phyloP scores from a whole-genome alignment of 805 yeast species.

The Dipodascus geniculatus region DNA sequence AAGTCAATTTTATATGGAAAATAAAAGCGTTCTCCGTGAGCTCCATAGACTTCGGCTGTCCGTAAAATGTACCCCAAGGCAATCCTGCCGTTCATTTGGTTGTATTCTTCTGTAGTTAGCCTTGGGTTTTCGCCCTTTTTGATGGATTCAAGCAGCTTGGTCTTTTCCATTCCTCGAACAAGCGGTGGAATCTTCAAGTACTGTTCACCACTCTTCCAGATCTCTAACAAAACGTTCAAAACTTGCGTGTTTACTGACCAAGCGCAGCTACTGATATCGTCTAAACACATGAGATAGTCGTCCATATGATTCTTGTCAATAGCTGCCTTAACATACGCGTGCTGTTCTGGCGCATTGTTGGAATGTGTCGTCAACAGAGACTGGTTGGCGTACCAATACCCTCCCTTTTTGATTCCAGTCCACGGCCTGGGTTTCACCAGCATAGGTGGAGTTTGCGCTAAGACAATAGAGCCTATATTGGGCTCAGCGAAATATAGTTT shows the following conservation, averaged over 20 bases:
- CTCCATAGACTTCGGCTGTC: slow-evolving; percentile 69
- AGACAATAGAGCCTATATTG: slow-evolving; percentile 42
- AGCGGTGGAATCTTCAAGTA: slow-evolving; percentile 63
- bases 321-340: slow-evolving; percentile 80
- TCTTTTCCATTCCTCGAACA: slow-evolving; percentile 14
- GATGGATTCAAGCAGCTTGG: slow-evolving; percentile 37
- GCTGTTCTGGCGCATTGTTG: slow-evolving; percentile 77
- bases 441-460: slow-evolving; percentile 90
- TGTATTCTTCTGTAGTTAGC: slow-evolving; percentile 39
- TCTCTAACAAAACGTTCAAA: slow-evolving; percentile 54
- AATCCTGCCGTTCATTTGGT: slow-evolving; percentile 72
- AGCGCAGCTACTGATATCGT: slow-evolving; percentile 74
- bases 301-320: slow-evolving; percentile 54
- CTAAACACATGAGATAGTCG: slow-evolving; percentile 67
- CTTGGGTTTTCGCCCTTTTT: slow-evolving; percentile 57
- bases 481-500: slow-evolving; percentile 56
- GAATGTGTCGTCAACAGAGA: slow-evolving; percentile 52
- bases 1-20: slow-evolving; percentile 57
- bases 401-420: slow-evolving; percentile 75
- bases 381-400: slow-evolving; percentile 56
- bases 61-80: slow-evolving; percentile 88
- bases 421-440: slow-evolving; percentile 82
- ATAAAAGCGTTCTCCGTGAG: slow-evolving; percentile 48
- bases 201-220: slow-evolving; percentile 79
- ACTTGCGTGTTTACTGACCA: slow-evolving; percentile 83